Evolutionary conservation across 352 stramenopile genomes (phyloP), one percentile per base, ranked within the genome.

Genomic region (Globisporangium iwayamae): DNA sequence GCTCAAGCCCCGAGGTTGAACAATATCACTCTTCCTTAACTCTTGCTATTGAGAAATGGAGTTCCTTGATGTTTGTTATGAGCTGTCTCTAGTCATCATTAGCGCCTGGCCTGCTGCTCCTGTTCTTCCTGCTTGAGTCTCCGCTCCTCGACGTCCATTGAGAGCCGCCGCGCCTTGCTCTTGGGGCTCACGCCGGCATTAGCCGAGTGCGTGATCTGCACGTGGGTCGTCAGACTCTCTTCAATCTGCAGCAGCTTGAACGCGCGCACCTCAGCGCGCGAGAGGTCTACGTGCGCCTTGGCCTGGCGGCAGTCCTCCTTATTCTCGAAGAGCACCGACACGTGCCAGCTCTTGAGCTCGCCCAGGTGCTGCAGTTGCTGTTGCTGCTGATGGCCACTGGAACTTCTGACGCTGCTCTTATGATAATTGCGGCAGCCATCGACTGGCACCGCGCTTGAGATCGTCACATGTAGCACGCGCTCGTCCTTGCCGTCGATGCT

Each of bases 221-320:
- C 66, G 52, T 93, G 80, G 0, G 70, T 75, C 32, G 72, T 87
- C 50, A 93, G 66, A 51, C 80, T 89, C 46, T 86, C 70, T 46
- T 91, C 80, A 63, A 93, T 88, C 63, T 89, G 81, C 46, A 86
- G 75, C 58, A 93, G 68, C 65, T 93, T 93, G 59, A 87, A 90
- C 32, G 84, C 84, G 4, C 84, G 84, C 54, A 93, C 84, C 67
- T 90, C 84, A 3, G 81, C 83, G 34, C 82, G 80, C 55, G 78
- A 89, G 38, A 91, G 67, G 52, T 90, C 85, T 1, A 93, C 75
- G 57, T 91, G 84, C 8, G 77, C 78, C 69, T 90, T 83, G 14
- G 82, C 82, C 45, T 91, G 82, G 2, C 70, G 65, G 22, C 77
- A 87, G 61, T 93, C 82, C 39, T 93, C 84, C 0, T 65, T 57